These are phyloP conservation scores for Aspergillus sp. DNA, from an alignment of 2,329 filamentous ascomycete genomes.

Conservation along the genomic window DNA sequence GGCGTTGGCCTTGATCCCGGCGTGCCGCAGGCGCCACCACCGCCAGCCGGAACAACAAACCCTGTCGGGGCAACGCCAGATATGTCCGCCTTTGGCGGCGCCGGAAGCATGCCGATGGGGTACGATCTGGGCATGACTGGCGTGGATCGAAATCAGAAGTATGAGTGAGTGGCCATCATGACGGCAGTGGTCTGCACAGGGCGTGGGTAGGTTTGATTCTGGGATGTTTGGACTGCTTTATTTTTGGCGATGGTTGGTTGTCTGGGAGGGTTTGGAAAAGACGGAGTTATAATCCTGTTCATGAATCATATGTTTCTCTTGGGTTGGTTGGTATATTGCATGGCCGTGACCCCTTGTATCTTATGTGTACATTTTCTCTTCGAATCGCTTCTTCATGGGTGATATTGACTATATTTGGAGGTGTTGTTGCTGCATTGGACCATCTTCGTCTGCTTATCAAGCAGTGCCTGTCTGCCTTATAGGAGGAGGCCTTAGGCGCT, in stretches of 20 bases:
- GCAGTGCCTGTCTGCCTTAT: too few species aligned
- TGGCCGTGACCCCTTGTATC: background rate
- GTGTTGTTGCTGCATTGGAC: too few species aligned
- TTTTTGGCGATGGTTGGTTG: conserved; percentile 3
- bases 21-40: conserved; percentile 6
- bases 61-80: conserved; percentile 11
- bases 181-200: background rate
- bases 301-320: background rate
- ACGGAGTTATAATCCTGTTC: conserved; percentile 1
- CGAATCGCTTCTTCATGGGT: too few species aligned
- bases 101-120: conserved; percentile 23
- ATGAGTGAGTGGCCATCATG: conserved; percentile 1
- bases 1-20: conserved; percentile 16
- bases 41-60: conserved; percentile 12
- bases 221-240: background rate
- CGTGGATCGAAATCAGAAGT: conserved; percentile 15
- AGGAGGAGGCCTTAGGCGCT: too few species aligned
- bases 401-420: too few species aligned
- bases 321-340: background rate
- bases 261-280: conserved; percentile 3
- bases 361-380: background rate
- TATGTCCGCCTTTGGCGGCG: conserved; percentile 21
- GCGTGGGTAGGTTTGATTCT: background rate
- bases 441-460: too few species aligned
- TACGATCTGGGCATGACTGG: conserved; percentile 28